Evolutionary conservation across 2,329 filamentous ascomycete species (phyloP).

Genomic region (Karstenula rhodostoma): DNA sequence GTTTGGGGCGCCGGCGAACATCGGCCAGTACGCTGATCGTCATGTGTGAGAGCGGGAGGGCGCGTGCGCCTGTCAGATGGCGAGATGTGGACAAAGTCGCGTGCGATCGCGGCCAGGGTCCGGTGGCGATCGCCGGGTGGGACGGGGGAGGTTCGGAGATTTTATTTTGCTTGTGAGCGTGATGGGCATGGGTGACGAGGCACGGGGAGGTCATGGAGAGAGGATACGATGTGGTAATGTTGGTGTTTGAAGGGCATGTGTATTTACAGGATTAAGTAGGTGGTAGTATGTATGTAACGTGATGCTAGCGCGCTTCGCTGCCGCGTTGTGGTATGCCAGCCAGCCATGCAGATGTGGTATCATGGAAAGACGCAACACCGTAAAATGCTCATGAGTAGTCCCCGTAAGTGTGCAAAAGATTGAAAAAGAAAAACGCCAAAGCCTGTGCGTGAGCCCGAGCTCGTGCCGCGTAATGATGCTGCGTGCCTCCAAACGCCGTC

Average conservation of each 20-base stretch:
- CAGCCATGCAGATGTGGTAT: constrained; percentile 33
- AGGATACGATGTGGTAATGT: background rate
- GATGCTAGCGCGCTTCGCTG: constrained; percentile 18
- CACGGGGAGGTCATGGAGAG: background rate
- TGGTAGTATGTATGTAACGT: constrained; percentile 14
- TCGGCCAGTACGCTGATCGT: background rate
- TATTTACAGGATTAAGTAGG: constrained; percentile 18
- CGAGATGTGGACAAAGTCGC: background rate
- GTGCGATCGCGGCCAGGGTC: background rate
- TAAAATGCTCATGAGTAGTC: constrained; percentile 28
- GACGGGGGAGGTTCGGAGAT: background rate
- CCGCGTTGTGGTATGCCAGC: constrained; percentile 5
- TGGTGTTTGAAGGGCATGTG: background rate
- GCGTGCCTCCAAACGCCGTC: constrained; percentile 10
- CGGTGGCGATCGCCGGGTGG: background rate
- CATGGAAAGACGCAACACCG: constrained; percentile 37
- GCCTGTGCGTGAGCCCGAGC: constrained; percentile 15
- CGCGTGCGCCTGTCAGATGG: background rate
- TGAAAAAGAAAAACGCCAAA: constrained; percentile 28
- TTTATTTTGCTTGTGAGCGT: background rate
- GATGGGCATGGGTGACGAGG: too few relatives aligned
- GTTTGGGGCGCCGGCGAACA: background rate
- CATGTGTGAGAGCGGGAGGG: background rate
- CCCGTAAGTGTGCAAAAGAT: too few relatives aligned
- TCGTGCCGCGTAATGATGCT: constrained; percentile 16